phyloP scores from a whole-genome alignment of 2,329 filamentous ascomycete genomes.

The Colletotrichum lini region DNA sequence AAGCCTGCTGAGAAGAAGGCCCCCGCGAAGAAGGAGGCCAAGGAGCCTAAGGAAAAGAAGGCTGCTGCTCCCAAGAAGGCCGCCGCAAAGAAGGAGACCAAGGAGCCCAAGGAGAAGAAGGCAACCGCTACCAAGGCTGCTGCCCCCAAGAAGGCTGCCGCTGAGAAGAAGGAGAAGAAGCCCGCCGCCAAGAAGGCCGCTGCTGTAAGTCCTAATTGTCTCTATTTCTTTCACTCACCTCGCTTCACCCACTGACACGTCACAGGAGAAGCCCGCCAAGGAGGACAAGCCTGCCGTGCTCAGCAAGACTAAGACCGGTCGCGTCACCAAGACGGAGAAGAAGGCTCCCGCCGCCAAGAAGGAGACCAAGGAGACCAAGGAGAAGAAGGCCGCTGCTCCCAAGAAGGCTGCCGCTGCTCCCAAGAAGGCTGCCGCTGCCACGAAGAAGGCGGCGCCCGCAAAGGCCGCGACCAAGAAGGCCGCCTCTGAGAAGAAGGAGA shows the following conservation, averaged over 20 bases:
- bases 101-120: conserved; percentile 52
- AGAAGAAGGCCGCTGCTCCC: conserved; percentile 62
- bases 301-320: conserved; percentile 88
- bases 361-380: conserved; percentile 59
- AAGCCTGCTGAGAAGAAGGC: conserved; percentile 53
- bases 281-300: conserved; percentile 79
- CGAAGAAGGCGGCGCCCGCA: conserved; percentile 62
- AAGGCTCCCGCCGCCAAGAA: conserved; percentile 63
- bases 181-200: conserved; percentile 61
- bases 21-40: conserved; percentile 49
- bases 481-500: conserved; percentile 52
- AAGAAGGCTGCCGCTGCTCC: conserved; percentile 62
- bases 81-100: conserved; percentile 56
- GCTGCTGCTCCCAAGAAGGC: conserved; percentile 62
- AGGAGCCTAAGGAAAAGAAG: conserved; percentile 63
- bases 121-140: conserved; percentile 44
- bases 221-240: conserved; percentile 45
- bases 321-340: conserved; percentile 80
- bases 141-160: conserved; percentile 52
- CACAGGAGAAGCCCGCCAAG: conserved; percentile 66
- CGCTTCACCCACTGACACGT: background rate
- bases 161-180: conserved; percentile 57
- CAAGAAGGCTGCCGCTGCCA: conserved; percentile 61
- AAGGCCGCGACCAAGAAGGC: conserved; percentile 57
- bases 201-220: conserved; percentile 47